Evolutionary conservation across 306 rosid genomes (phyloP).

Genomic region (Argentina anserina): DNA sequence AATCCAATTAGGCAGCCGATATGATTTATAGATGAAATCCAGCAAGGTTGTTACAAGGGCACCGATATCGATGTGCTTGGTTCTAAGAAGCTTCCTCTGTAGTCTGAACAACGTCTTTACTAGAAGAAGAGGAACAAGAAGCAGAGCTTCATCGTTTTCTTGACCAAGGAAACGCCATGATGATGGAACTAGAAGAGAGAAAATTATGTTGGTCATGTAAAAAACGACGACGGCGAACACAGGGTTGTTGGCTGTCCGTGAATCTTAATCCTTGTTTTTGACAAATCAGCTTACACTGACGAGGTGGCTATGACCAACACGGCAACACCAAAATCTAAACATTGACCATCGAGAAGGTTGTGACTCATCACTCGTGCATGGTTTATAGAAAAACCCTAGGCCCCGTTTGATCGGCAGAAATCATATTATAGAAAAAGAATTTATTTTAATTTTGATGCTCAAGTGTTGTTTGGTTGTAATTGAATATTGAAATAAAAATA

Average conservation of each 20-base stretch:
- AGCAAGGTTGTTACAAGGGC: neutral
- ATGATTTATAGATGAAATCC: too few relatives aligned
- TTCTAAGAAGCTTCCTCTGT: neutral
- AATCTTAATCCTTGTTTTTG: neutral
- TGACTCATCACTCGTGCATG: neutral
- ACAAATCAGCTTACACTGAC: neutral
- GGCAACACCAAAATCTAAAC: neutral
- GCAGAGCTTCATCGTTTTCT: neutral
- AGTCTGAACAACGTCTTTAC: neutral
- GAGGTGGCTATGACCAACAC: neutral
- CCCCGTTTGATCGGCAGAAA: too few relatives aligned
- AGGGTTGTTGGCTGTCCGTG: neutral
- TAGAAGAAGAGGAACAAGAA: neutral
- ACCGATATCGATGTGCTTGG: neutral
- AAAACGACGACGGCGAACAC: neutral
- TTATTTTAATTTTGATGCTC: too few relatives aligned
- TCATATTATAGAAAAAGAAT: too few relatives aligned
- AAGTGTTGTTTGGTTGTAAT: too few relatives aligned
- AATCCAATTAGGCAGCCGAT: too few relatives aligned
- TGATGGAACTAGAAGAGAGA: neutral
- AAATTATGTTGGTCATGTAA: neutral
- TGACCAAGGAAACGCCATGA: neutral
- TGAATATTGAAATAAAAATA: too few relatives aligned
- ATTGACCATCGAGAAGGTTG: conserved; percentile 15
- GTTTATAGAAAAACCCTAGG: neutral